phyloP scores from a whole-genome alignment of 176 grass and related monocot genomes.

The Melocanna baccifera region DNA sequence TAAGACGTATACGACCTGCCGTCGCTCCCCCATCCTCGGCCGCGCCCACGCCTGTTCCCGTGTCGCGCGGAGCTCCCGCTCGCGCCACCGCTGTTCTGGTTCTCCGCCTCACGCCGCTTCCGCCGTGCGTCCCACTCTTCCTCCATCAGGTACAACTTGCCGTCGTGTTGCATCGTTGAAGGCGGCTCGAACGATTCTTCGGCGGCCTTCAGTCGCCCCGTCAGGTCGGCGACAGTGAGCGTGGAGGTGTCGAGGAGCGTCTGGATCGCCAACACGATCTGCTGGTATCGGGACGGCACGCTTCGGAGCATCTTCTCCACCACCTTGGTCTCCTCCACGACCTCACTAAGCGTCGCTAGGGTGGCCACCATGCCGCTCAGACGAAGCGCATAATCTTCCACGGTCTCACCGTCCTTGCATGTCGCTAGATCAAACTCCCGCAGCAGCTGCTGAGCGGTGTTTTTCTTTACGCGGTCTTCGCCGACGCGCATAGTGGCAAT shows the following conservation, averaged over 20 bases:
- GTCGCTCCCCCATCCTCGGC: accelerated
- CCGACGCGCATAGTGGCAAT: too few species aligned
- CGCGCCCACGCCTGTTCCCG: accelerated
- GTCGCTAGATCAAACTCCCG: background rate
- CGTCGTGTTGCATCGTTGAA: background rate
- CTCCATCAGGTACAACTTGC: background rate
- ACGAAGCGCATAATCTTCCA: background rate
- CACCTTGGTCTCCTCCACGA: background rate
- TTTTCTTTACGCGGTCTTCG: background rate
- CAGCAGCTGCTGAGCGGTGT: accelerated
- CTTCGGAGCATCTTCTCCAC: background rate
- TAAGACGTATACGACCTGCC: too few species aligned
- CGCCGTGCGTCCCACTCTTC: background rate
- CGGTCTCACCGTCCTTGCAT: accelerated
- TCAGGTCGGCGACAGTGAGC: background rate
- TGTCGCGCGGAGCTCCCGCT: accelerated
- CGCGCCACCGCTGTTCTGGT: accelerated
- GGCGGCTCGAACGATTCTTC: background rate
- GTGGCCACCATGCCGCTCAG: background rate
- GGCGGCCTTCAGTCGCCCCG: background rate
- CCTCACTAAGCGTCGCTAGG: background rate
- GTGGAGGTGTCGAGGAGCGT: background rate
- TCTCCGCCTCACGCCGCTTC: background rate
- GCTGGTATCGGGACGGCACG: background rate
- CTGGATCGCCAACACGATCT: background rate